Evolutionary conservation across 768 basidiomycete genomes (phyloP).

Genomic region (Suillus clintonianus): DNA sequence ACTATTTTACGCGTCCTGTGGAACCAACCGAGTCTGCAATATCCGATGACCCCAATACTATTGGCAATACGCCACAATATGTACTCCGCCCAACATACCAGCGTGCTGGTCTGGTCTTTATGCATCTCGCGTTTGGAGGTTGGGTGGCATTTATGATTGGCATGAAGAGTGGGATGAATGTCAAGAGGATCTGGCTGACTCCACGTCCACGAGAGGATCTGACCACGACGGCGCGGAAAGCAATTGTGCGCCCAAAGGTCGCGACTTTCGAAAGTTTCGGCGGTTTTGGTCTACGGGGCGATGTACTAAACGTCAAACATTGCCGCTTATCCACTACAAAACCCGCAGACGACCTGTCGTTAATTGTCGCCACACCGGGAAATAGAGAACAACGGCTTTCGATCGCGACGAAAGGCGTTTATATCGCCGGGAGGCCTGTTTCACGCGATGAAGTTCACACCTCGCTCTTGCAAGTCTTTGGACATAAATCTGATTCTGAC

Average conservation of each 20-base stretch:
- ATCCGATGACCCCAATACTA: conserved; percentile 13
- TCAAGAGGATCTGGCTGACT: conserved; percentile 33
- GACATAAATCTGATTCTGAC: neutral
- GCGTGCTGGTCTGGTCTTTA: conserved; percentile 25
- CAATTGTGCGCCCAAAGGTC: neutral
- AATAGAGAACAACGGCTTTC: neutral
- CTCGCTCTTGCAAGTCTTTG: conserved; percentile 17
- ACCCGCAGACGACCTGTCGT: neutral
- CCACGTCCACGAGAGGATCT: conserved; percentile 21
- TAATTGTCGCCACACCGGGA: neutral
- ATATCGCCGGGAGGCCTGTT: conserved; percentile 24
- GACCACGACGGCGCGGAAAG: neutral
- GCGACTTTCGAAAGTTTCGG: conserved; percentile 13
- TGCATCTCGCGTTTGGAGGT: conserved; percentile 31
- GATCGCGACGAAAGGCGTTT: conserved; percentile 22
- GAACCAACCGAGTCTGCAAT: conserved; percentile 8
- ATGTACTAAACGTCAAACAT: conserved; percentile 2
- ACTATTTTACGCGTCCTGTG: conserved; percentile 22
- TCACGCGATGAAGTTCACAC: conserved; percentile 16
- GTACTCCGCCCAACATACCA: conserved; percentile 33
- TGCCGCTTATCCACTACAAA: conserved; percentile 3
- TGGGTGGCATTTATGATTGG: conserved; percentile 28
- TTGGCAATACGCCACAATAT: conserved; percentile 7
- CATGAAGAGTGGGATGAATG: conserved; percentile 26
- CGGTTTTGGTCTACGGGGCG: conserved; percentile 13